Evolutionary conservation across 2,329 filamentous ascomycete species (phyloP), one percentile per base, ranked within the genome.

Genomic region (Aspergillus flavus): DNA sequence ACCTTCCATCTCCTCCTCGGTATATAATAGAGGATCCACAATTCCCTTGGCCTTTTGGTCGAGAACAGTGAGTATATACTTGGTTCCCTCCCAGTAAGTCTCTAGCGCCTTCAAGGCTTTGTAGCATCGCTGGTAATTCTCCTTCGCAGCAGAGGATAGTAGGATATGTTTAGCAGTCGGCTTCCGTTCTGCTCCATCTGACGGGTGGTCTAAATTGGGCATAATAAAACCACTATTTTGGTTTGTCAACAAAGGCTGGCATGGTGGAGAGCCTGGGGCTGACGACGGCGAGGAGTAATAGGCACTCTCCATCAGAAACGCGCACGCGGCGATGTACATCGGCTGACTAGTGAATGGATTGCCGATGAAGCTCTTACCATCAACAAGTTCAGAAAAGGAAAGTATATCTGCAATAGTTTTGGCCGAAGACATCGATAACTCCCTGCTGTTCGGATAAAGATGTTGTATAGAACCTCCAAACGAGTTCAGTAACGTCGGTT

Each of bases 321-420:
- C 93, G 72, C 92, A 96, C 0, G 92, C 93, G 0, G 93, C 93
- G 64, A 96, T 94, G 70, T 96, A 96, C 72, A 96, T 96, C 0
- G 93, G 93, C 76, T 96, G 93, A 55, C 91, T 93, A 0, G 92
- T 95, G 68, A 96, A 96, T 0, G 93, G 93, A 64, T 95, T 96
- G 1, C 92, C 92, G 39, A 94, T 89, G 61, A 94, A 92, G 69
- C 92, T 94, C 75, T 92, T 93, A 0, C 91, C 88, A 74, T 96
- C 92, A 58, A 95, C 92, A 11, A 96, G 80, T 72, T 96, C 92
- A 0, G 92, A 91, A 75, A 96, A 96, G 1, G 91, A 90, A 10
- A 96, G 79, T 19, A 96, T 96, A 70, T 96, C 93, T 39, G 92
- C 92, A 64, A 96, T 95, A 0, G 93, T 96, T 80, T 96, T 96